phyloP scores from a whole-genome alignment of 2,329 filamentous ascomycete genomes.

The Penicillium vulpinum region DNA sequence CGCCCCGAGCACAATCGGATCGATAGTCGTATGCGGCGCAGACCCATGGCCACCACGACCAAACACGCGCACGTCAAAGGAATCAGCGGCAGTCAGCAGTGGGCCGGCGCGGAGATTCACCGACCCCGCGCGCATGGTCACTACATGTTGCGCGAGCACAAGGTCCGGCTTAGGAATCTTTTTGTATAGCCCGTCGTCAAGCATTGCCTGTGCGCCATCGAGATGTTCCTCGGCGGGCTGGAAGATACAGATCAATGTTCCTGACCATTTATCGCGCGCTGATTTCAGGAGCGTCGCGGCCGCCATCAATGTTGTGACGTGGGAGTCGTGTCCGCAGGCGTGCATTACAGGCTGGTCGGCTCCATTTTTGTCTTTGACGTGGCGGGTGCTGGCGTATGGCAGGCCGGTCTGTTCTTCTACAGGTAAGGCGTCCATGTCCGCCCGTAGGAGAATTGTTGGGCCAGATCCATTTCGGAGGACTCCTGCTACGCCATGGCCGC shows the following conservation, averaged over 20 bases:
- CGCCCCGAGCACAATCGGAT: conserved; percentile 50
- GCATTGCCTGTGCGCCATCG: conserved; percentile 60
- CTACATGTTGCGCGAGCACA: conserved; percentile 58
- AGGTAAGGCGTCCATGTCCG: conserved; percentile 64
- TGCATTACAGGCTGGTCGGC: conserved; percentile 62
- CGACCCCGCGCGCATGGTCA: conserved; percentile 40
- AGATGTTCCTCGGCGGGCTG: conserved; percentile 65
- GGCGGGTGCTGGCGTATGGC: conserved; percentile 54
- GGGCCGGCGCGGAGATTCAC: conserved; percentile 36
- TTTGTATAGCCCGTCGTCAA: conserved; percentile 58
- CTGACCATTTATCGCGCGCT: conserved; percentile 52
- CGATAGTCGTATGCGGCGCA: conserved; percentile 47
- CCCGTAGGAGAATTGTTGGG: conserved; percentile 58
- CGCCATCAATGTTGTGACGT: conserved; percentile 60
- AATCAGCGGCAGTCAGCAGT: conserved; percentile 39
- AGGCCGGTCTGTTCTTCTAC: conserved; percentile 58
- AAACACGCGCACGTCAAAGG: conserved; percentile 39
- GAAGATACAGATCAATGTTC: conserved; percentile 61
- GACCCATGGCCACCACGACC: conserved; percentile 49
- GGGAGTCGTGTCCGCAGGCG: conserved; percentile 68
- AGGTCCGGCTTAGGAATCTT: conserved; percentile 57
- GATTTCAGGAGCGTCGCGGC: conserved; percentile 53
- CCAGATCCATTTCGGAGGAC: conserved; percentile 58
- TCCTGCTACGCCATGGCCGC: conserved; percentile 60
- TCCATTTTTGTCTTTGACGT: conserved; percentile 49